Percentiles rank a stretch among this genome's conserved stretches.
These are phyloP conservation scores for Mycena latifolia DNA, from an alignment of 768 basidiomycete species.

Conservation along the genomic window DNA sequence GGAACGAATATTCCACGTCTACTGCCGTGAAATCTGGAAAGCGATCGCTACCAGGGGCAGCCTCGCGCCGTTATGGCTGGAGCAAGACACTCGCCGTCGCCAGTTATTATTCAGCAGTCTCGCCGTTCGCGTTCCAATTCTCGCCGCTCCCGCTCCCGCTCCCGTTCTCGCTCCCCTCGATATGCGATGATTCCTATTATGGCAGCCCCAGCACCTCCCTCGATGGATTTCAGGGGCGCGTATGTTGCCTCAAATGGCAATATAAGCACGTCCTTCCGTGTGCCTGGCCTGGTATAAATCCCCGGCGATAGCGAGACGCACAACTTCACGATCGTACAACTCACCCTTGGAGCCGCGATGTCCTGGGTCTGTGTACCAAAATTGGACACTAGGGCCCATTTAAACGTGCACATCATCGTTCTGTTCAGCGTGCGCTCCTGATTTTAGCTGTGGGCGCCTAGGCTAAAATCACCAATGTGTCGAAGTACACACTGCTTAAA, in stretches of 20 bases:
- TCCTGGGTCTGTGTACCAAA: conserved; percentile 59
- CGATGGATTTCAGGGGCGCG: conserved; percentile 13
- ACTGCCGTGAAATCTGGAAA: too few relatives aligned
- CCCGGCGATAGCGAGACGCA: conserved; percentile 55
- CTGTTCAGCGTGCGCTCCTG: neutral
- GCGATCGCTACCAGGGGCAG: too few relatives aligned
- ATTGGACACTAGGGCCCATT: conserved; percentile 50
- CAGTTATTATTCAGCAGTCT: too few relatives aligned
- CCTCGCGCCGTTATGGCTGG: conserved; percentile 26
- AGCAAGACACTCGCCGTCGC: too few relatives aligned
- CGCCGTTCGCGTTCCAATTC: too few relatives aligned
- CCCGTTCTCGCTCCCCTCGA: too few relatives aligned
- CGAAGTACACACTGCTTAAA: conserved; percentile 64
- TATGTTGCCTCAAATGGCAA: conserved; percentile 52
- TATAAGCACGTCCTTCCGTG: conserved; percentile 54
- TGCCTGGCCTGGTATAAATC: conserved; percentile 57
- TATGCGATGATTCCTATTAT: too few relatives aligned
- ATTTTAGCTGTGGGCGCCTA: conserved; percentile 34
- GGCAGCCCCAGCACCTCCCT: too few relatives aligned
- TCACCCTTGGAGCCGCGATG: too few relatives aligned
- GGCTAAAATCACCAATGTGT: conserved; percentile 66
- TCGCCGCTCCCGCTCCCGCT: too few relatives aligned
- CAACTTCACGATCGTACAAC: conserved; percentile 55
- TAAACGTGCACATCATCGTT: conserved; percentile 48
- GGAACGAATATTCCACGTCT: conserved; percentile 50